Base-by-base conservation (phyloP, 2,329 filamentous ascomycete species). In the Lasiodiplodia sp. region DNA sequence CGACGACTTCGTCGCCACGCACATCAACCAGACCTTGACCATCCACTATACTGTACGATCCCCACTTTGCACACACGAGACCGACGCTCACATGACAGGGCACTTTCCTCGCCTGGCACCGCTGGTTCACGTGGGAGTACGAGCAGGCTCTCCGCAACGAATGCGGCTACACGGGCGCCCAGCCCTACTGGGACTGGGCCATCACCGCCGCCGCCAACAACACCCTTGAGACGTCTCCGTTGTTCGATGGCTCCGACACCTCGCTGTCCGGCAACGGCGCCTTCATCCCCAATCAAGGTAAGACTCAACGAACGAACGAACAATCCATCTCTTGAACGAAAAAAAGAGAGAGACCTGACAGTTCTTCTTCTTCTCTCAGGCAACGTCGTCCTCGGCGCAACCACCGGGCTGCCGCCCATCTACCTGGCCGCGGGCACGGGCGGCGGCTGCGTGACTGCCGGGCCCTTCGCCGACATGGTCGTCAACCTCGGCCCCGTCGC, bases 171-270 rank as follows among this genome's bases (percentile, higher is more conserved):
- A 77, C 72, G 10, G 81, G 80, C 62, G 76, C 76, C 53, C 78
- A 81, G 57, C 82, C 81, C 25, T 87, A 86, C 77, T 83, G 83
- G 78, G 84, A 87, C 74, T 88, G 85, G 84, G 12, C 38, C 38
- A 16, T 40, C 38, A 40, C 81, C 81, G 2, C 80, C 76, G 78
- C 82, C 2, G 70, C 31, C 6, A 34, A 34, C 31, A 78, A 3
- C 82, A 87, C 44, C 76, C 76, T 0, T 47, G 68, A 69, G 80
- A 82, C 31, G 66, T 86, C 85, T 0, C 84, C 86, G 16, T 73
- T 88, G 58, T 88, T 89, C 69, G 85, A 87, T 71, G 87, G 87
- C 60, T 84, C 82, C 70, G 82, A 81, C 28, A 85, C 82, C 60
- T 79, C 81, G 66, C 76, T 79, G 70, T 73, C 82, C 34, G 84